Conservation (phyloP, 192 early-diverging fungal genomes). For the Coemansia sp. region DNA sequence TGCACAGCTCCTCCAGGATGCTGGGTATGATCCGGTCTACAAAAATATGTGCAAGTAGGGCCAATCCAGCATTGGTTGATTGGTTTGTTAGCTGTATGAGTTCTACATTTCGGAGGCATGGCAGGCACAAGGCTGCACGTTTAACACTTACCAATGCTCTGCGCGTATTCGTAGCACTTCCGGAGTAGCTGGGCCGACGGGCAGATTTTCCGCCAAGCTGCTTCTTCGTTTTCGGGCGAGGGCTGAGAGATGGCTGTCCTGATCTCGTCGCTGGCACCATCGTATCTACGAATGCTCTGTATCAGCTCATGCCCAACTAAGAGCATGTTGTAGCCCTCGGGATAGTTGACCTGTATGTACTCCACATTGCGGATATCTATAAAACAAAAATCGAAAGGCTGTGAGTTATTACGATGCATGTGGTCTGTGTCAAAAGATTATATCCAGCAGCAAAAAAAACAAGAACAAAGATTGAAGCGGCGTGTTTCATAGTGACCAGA, state of each 20-base stretch:
- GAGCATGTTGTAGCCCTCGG: conserved; percentile 30
- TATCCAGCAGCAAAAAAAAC: too few relatives aligned
- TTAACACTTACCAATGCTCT: conserved; percentile 63
- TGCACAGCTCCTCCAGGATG: conserved; percentile 67
- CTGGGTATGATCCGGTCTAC: conserved; percentile 65
- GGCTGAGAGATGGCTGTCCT: conserved; percentile 81
- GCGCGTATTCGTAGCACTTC: conserved; percentile 80
- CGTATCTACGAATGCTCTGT: conserved; percentile 30
- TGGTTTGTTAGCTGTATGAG: too few relatives aligned
- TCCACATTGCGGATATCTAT: conserved; percentile 31
- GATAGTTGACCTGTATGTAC: conserved; percentile 31
- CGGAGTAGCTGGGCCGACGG: conserved; percentile 79
- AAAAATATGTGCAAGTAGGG: too few relatives aligned
- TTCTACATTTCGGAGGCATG: too few relatives aligned
- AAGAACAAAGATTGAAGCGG: too few relatives aligned
- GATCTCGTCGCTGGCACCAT: conserved; percentile 42
- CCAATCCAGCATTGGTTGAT: too few relatives aligned
- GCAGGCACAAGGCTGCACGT: too few relatives aligned
- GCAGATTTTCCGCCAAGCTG: conserved; percentile 81
- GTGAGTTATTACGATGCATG: too few relatives aligned
- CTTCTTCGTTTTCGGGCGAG: conserved; percentile 79
- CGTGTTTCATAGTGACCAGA: not conserved
- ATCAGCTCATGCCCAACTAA: conserved; percentile 31
- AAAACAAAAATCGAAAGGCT: not conserved
- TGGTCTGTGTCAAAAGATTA: too few relatives aligned